phyloP scores from a whole-genome alignment of 2,329 filamentous ascomycete species.

The Raffaelea ambrosiae region DNA sequence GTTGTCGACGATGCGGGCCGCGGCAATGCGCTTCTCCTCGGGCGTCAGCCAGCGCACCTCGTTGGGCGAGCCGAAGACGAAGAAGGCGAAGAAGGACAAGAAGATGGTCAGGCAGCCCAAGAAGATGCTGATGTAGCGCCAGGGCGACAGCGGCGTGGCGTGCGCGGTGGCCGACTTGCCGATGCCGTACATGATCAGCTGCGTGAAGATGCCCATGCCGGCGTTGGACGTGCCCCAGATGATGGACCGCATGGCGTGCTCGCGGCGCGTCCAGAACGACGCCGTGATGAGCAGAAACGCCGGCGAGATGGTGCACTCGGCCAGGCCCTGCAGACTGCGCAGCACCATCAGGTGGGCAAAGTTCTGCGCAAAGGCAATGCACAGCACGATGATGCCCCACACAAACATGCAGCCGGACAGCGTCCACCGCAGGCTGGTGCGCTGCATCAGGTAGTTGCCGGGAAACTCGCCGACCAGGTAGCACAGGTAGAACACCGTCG shows the following conservation, averaged over 20 bases:
- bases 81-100: slow-evolving; percentile 13
- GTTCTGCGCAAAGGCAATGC: slow-evolving; percentile 27
- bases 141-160: slow-evolving; percentile 15
- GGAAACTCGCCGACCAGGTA: slow-evolving; percentile 24
- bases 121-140: slow-evolving; percentile 15
- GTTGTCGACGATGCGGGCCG: slow-evolving; percentile 27
- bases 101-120: slow-evolving; percentile 15
- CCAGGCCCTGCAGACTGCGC: slow-evolving; percentile 26
- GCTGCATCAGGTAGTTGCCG: slow-evolving; percentile 21
- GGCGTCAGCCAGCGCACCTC: slow-evolving; percentile 24
- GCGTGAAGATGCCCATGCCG: slow-evolving; percentile 13
- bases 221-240: slow-evolving; percentile 21
- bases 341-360: slow-evolving; percentile 27
- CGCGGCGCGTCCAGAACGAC: slow-evolving; percentile 26
- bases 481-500: slow-evolving; percentile 26
- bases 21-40: slow-evolving; percentile 25
- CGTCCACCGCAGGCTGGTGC: slow-evolving; percentile 16
- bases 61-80: slow-evolving; percentile 25
- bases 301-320: slow-evolving; percentile 30
- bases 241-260: slow-evolving; percentile 26
- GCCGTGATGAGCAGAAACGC: slow-evolving; percentile 26
- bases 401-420: slow-evolving; percentile 20
- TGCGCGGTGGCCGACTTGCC: slow-evolving; percentile 11
- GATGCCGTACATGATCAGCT: slow-evolving; percentile 16
- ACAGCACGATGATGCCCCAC: slow-evolving; percentile 25